Evolutionary conservation across 1,139 yeast species (phyloP).

Genomic region (Candida sp.): DNA sequence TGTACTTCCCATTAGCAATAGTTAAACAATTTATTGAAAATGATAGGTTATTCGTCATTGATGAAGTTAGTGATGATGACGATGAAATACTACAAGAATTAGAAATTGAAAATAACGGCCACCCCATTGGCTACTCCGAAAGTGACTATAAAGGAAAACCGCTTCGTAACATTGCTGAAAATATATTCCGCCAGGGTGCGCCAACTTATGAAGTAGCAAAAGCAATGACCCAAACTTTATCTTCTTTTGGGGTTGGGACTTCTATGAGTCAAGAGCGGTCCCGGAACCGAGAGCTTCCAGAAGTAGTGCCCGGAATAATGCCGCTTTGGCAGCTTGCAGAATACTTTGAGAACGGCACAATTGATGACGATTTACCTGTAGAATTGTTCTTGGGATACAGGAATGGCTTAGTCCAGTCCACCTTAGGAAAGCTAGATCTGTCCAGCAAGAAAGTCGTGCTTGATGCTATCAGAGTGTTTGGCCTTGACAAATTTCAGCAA

Average conservation of each 20-base stretch:
- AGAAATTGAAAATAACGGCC: conserved; percentile 15
- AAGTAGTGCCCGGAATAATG: conserved; percentile 48
- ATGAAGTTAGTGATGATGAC: background rate
- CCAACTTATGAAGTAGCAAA: conserved; percentile 20
- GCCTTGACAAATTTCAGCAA: conserved; percentile 24
- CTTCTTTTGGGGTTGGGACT: background rate
- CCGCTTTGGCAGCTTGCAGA: conserved; percentile 45
- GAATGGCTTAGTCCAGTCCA: conserved; percentile 10
- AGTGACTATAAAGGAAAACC: conserved; percentile 9
- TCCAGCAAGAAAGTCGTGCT: conserved; percentile 25
- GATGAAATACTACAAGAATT: conserved; percentile 10
- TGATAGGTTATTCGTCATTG: conserved; percentile 41
- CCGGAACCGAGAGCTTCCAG: conserved; percentile 25
- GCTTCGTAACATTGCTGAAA: conserved; percentile 29
- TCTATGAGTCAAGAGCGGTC: background rate
- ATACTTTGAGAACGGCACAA: conserved; percentile 15
- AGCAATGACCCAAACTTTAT: conserved; percentile 12
- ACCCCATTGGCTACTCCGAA: conserved; percentile 11
- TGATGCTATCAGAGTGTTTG: conserved; percentile 41
- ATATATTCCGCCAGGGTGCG: conserved; percentile 25
- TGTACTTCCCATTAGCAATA: conserved; percentile 40
- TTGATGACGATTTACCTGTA: conserved; percentile 16
- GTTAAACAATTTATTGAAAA: conserved; percentile 27
- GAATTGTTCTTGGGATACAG: conserved; percentile 11
- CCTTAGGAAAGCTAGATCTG: conserved; percentile 16